Base-by-base conservation (phyloP, 2,329 filamentous ascomycete genomes). In the Xylariales sp. region DNA sequence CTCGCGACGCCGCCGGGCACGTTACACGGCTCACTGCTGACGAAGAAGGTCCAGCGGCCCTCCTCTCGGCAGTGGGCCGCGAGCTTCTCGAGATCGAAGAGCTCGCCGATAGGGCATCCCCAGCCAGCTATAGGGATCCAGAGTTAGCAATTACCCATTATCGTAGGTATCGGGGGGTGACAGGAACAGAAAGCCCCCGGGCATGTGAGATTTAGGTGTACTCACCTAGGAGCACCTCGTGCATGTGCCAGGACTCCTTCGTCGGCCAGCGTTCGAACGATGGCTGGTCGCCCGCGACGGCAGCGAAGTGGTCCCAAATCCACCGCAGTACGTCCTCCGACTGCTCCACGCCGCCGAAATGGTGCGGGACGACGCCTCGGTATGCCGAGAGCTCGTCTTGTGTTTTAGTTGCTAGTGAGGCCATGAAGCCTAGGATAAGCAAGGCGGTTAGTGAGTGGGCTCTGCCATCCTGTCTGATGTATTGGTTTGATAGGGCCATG, bases 71-170 rank as follows among this genome's bases (percentile, higher is more conserved):
- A 85, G 50, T 83, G 73, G 59, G 67, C 77, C 0, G 81, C 80
- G 56, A 85, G 71, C 50, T 67, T 75, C 75, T 86, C 84, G 9
- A 86, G 75, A 73, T 85, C 81, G 70, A 85, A 85, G 3, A 85
- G 72, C 74, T 85, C 84, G 30, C 83, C 83, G 70, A 86, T 84
- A 14, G 84, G 83, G 71, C 81, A 83, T 0, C 84, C 83, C 82
- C 82, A 85, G 0, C 83, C 83, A 0, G 79, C 79, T 41, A 41
- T 14, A 14, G 39, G 5, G 14, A 41, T 14, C 9, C 9, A 41
- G 1, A 41, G 39, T 41, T 41, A 41, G 39, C 10, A 12, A 41
- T 41, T 41, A 2, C 39, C 12, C 10, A 14, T 41, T 12, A 41
- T 41, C 9, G 10, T 34, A 8, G 32, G 32, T 34, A 3, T 34